phyloP scores from a whole-genome alignment of 1,139 yeast genomes.

The Taphrina betulina region DNA sequence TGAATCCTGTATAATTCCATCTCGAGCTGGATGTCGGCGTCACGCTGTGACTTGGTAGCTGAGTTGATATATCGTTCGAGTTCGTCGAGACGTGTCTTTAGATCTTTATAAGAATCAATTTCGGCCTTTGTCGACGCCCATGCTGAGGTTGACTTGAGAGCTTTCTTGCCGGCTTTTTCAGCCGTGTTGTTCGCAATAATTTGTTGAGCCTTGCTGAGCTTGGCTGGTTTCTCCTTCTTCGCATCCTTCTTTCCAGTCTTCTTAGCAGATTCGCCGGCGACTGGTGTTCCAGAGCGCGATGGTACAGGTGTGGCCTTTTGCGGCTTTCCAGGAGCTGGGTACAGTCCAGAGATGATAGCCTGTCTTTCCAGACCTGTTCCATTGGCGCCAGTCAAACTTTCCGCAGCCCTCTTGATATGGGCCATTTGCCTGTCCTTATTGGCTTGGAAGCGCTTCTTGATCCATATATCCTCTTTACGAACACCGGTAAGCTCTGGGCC shows the following conservation, averaged over 20 bases:
- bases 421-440: constrained; percentile 27
- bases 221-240: constrained; percentile 33
- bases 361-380: constrained; percentile 28
- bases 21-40: constrained; percentile 31
- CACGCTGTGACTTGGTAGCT: constrained; percentile 22
- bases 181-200: constrained; percentile 33
- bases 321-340: background rate
- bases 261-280: constrained; percentile 7
- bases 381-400: constrained; percentile 21
- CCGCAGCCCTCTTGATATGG: constrained; percentile 29
- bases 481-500: constrained; percentile 28
- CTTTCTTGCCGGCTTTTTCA: constrained; percentile 33
- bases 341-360: constrained; percentile 26
- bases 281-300: constrained; percentile 20
- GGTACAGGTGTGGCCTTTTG: constrained; percentile 24
- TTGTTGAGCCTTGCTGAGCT: constrained; percentile 33
- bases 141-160: constrained; percentile 26
- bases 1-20: constrained; percentile 34
- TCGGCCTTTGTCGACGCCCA: constrained; percentile 33
- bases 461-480: constrained; percentile 25
- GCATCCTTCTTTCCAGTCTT: constrained; percentile 20
- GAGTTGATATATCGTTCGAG: constrained; percentile 25
- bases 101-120: constrained; percentile 30
- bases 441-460: constrained; percentile 31
- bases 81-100: constrained; percentile 23